Evolutionary conservation across 2,329 filamentous ascomycete genomes (phyloP), one percentile per base, ranked within the genome.

Genomic region (Hypoxylon sp.): DNA sequence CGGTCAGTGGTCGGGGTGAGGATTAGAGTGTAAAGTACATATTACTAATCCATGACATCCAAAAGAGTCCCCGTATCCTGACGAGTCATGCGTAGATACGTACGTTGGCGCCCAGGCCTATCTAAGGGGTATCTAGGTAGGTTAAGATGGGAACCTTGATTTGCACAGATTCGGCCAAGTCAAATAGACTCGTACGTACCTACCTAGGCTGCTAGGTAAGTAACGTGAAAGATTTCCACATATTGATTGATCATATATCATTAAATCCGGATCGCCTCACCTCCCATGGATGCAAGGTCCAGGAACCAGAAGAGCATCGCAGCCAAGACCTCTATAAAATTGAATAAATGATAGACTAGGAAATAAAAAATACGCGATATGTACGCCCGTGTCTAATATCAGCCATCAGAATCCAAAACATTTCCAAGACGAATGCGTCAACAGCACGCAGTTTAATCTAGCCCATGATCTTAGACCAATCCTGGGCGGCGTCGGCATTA

Each of bases 401-500:
- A 14, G 7, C 23, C 30, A 43, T 21, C 45, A 19, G 21, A 11
- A 43, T 19, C 14, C 55, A 41, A 25, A 30, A 19, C 9, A 14
- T 36, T 46, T 21, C 58, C 25, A 9, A 38, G 21, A 38, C 49
- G 30, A 53, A 53, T 36, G 13, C 5, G 19, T 17, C 23, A 46
- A 21, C 23, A 34, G 14, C 10, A 17, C 46, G 13, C 21, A 14
- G n/a, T 14, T n/a, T n/a, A 13, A 28, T 50, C 38, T 63, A 69
- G 2, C 61, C 60, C 17, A 69, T 43, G 23, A 69, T 38, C 56
- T 62, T 58, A 6, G 64, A 65, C 70, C 68, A 71, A 38, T 74
- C 68, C 61, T 74, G 72, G 10, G 63, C 30, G 2, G 72, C 69
- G 4, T 57, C 32, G 3, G 67, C 67, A 52, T 43, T 55, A 11